Evolutionary conservation across 805 yeast species (phyloP).

Genomic region (Yarrowia deformans): DNA sequence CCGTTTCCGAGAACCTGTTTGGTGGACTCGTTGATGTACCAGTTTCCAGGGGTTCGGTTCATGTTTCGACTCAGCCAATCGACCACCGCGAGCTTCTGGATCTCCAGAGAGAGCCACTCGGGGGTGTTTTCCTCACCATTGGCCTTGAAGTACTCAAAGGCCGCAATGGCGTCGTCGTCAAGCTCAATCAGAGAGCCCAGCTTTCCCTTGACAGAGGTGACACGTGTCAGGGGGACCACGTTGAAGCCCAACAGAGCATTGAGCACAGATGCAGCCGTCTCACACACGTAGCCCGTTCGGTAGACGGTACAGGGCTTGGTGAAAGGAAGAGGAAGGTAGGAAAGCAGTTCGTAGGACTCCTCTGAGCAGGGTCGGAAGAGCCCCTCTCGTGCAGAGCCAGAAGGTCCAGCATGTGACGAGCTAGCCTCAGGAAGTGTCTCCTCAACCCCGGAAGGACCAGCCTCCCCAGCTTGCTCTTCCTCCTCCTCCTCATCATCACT

Average conservation of each 20-base stretch:
- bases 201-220: background rate
- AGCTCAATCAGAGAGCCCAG: constrained; percentile 22
- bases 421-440: background rate
- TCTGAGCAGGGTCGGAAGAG: constrained; percentile 15
- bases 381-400: background rate
- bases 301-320: constrained; percentile 29
- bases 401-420: background rate
- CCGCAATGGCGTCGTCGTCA: constrained; percentile 1
- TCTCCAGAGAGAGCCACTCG: constrained; percentile 19
- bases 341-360: constrained; percentile 18
- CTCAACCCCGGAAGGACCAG: constrained; percentile 10
- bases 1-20: constrained; percentile 24
- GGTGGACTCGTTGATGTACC: constrained; percentile 8
- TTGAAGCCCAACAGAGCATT: constrained; percentile 28
- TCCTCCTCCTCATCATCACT: constrained; percentile 14
- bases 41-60: constrained; percentile 31
- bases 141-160: constrained; percentile 26
- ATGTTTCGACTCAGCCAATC: constrained; percentile 28
- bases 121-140: background rate
- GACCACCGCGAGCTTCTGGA: constrained; percentile 26
- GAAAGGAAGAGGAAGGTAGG: constrained; percentile 22
- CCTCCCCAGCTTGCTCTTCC: background rate
- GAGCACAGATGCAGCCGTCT: constrained; percentile 29
- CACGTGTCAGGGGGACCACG: constrained; percentile 28
- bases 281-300: constrained; percentile 24